Evolutionary conservation across 176 grass and related monocot species (phyloP).

Genomic region (Musa itinerans): DNA sequence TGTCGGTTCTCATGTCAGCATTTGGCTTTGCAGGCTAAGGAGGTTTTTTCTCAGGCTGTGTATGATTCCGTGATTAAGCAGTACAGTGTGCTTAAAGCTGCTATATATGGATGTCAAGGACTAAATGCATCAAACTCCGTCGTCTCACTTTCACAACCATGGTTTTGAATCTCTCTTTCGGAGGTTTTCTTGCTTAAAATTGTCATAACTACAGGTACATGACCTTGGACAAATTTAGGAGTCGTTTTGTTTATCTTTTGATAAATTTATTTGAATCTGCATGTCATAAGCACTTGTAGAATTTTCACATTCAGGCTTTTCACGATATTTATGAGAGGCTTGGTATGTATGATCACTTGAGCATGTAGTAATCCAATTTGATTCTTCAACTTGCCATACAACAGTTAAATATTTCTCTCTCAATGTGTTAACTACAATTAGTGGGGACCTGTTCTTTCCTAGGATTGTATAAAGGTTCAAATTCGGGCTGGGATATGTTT

Average conservation of each 20-base stretch:
- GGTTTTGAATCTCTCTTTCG: slow-evolving; percentile 30
- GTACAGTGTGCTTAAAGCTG: slow-evolving; percentile 66
- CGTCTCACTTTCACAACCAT: slow-evolving; percentile 81
- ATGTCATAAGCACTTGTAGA: too few species aligned
- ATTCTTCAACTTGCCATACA: too few species aligned
- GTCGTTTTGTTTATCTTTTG: neutral
- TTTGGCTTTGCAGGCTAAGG: slow-evolving; percentile 37
- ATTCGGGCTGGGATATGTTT: too few species aligned
- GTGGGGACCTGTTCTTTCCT: too few species aligned
- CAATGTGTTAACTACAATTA: too few species aligned
- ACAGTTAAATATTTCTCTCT: too few species aligned
- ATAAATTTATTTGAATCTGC: neutral
- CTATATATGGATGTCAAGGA: slow-evolving; percentile 45
- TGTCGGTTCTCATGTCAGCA: neutral
- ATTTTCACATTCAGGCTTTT: too few species aligned
- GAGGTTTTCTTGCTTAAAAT: slow-evolving; percentile 16
- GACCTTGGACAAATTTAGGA: neutral
- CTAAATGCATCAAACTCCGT: slow-evolving; percentile 36
- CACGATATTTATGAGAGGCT: too few species aligned
- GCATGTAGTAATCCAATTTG: too few species aligned
- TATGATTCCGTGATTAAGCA: slow-evolving; percentile 65
- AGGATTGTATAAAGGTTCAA: too few species aligned
- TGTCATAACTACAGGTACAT: neutral
- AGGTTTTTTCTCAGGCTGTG: slow-evolving; percentile 44
- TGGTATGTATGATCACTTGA: too few species aligned